Evolutionary conservation across 306 rosid genomes (phyloP), one percentile per base, ranked within the genome.

Genomic region (Cyclanthera cordifolia): DNA sequence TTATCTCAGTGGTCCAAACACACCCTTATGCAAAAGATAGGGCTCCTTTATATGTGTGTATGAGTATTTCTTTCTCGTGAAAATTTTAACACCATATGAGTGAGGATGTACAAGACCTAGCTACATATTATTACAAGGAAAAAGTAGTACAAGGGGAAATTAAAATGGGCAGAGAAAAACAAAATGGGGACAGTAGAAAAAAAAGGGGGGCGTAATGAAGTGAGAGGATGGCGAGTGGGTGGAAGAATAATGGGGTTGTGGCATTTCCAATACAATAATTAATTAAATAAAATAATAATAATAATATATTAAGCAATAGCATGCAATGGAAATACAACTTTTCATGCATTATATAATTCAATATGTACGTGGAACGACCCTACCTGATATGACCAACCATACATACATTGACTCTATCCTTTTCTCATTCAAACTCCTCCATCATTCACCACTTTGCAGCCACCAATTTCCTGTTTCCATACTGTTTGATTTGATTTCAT

Each of bases 361-460:
- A 23, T 12, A 65, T 45, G 53, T 13, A 39, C 50, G 20, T 45
- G 55, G 52, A 66, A 66, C 25, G 71, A 59, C 55, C 41, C 37
- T 23, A 39, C 54, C 15, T 43, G 69, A 74, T 45, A 56, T 56
- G 73, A 74, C 73, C 72, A 67, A 55, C 56, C 78, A 67, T 54
- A 28, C 78, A 67, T 54, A 28, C 69, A 53, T 74, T 74, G 78
- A 67, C 78, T 55, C 45, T 45, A 67, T 16, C 55, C 71, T 46
- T 14, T 30, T 67, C 34, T 23, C 51, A 11, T 74, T 74, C 78
- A 74, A 67, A 67, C 73, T 46, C 25, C 49, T 53, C 28, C 72
- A 72, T 64, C 69, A 52, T 47, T 65, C 70, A 65, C 70, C 70
- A 24, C 71, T 66, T 46, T 66, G 55, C 71, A 66, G 23, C 71